These are phyloP conservation scores for Eremothecium sinecaudum DNA, from an alignment of 1,139 yeast genomes.

Conservation along the genomic window DNA sequence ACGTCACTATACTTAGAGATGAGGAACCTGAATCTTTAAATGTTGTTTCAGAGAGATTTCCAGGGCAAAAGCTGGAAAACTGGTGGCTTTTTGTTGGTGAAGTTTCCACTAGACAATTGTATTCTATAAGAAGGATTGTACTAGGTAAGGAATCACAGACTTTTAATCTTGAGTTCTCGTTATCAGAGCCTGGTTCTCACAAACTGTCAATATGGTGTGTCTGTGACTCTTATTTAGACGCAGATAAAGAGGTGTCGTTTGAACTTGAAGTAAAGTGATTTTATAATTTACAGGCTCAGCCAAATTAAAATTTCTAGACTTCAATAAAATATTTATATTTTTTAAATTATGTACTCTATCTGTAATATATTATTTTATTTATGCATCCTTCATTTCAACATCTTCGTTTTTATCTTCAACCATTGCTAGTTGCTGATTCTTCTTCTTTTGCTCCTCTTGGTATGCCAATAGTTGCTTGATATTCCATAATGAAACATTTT, in stretches of 20 bases:
- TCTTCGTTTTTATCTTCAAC: conserved; percentile 15
- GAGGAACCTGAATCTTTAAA: conserved; percentile 62
- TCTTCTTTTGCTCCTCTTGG: conserved; percentile 44
- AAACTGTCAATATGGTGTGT: conserved; percentile 69
- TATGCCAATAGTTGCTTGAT: conserved; percentile 53
- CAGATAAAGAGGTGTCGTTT: conserved; percentile 67
- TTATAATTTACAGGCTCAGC: neutral
- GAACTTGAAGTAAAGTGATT: conserved; percentile 36
- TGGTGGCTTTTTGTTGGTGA: conserved; percentile 91
- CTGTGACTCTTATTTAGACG: conserved; percentile 85
- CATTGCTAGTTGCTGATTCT: conserved; percentile 9
- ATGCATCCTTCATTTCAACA: conserved; percentile 11
- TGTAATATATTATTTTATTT: neutral
- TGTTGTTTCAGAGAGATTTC: conserved; percentile 50
- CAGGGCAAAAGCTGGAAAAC: conserved; percentile 52
- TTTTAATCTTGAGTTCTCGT: conserved; percentile 45
- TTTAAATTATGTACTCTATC: neutral
- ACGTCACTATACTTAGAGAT: conserved; percentile 56
- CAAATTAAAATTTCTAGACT: neutral
- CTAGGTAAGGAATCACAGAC: conserved; percentile 46
- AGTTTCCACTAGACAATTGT: conserved; percentile 46
- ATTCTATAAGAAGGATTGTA: conserved; percentile 62
- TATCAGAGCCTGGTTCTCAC: conserved; percentile 55
- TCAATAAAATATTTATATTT: neutral
- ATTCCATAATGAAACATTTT: conserved; percentile 93